Conservation (phyloP, 768 basidiomycete species). For the Phanerodontia chrysosporium region DNA sequence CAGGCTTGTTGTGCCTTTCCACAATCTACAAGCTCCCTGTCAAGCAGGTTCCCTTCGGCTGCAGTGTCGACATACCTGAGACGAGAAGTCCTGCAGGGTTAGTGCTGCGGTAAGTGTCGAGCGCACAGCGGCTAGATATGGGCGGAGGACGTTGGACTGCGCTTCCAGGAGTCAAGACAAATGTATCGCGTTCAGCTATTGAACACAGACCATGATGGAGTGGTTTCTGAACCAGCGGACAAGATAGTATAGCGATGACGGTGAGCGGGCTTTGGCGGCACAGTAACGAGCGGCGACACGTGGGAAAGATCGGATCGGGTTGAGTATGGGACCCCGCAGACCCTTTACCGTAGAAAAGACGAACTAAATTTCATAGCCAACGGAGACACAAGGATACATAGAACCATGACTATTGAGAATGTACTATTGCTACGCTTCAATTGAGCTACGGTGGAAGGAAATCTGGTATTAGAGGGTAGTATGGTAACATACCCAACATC, state of each 20-base stretch:
- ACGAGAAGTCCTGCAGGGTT: slow-evolving; percentile 96
- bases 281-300: not conserved
- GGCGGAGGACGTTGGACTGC: slow-evolving; percentile 92
- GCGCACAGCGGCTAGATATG: slow-evolving; percentile 93
- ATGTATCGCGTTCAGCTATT: not conserved
- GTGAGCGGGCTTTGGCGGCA: not conserved
- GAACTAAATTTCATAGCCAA: no score
- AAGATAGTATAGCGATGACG: not conserved
- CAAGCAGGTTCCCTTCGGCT: not conserved
- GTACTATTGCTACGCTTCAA: no score
- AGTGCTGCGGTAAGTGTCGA: slow-evolving; percentile 96
- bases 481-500: no score
- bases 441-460: no score
- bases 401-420: no score
- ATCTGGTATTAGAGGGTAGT: no score
- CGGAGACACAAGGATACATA: no score
- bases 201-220: not conserved
- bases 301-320: not conserved
- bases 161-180: not conserved
- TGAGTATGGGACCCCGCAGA: not conserved
- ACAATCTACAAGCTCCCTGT: slow-evolving; percentile 64
- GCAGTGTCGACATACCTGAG: slow-evolving; percentile 58
- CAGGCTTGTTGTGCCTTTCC: slow-evolving; percentile 95
- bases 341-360: not conserved
- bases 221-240: slow-evolving; percentile 1